Evolutionary conservation across 163 green algal species (phyloP).

Genomic region (Coccomyxa subellipsoidea): DNA sequence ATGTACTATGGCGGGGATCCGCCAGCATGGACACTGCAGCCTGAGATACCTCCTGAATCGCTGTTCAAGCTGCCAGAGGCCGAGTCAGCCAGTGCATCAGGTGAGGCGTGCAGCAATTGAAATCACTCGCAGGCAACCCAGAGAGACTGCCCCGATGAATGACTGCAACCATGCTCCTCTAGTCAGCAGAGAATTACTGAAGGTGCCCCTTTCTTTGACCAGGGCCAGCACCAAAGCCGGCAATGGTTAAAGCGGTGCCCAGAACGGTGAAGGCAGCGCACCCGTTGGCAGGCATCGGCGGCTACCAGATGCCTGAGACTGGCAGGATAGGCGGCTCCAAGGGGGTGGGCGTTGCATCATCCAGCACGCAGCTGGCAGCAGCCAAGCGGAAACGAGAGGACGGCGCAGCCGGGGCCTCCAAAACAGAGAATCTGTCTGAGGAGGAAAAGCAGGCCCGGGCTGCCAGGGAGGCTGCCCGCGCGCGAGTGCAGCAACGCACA

Average conservation of each 20-base stretch:
- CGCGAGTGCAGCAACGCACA: constrained; percentile 45
- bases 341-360: constrained; percentile 22
- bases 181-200: not conserved
- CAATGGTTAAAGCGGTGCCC: not conserved
- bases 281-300: constrained; percentile 38
- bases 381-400: constrained; percentile 5
- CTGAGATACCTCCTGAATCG: constrained; percentile 39
- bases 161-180: not conserved
- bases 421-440: constrained; percentile 20
- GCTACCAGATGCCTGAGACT: constrained; percentile 47
- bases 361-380: not conserved
- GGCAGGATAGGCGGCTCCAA: constrained; percentile 44
- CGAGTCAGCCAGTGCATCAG: not conserved
- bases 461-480: constrained; percentile 40
- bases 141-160: not conserved
- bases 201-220: not conserved
- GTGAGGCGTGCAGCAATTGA: too few species aligned
- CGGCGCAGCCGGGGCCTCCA: not conserved
- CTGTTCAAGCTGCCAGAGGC: constrained; percentile 31
- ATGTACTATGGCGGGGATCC: constrained; percentile 67
- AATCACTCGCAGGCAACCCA: not conserved
- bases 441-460: constrained; percentile 41
- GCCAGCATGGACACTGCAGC: constrained; percentile 43
- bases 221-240: not conserved
- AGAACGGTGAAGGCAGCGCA: not conserved